Percentiles rank a stretch among this genome's conserved stretches.
phyloP scores from a whole-genome alignment of 1,284 basidiomycete genomes.

The Cryptococcus maquisensis region DNA sequence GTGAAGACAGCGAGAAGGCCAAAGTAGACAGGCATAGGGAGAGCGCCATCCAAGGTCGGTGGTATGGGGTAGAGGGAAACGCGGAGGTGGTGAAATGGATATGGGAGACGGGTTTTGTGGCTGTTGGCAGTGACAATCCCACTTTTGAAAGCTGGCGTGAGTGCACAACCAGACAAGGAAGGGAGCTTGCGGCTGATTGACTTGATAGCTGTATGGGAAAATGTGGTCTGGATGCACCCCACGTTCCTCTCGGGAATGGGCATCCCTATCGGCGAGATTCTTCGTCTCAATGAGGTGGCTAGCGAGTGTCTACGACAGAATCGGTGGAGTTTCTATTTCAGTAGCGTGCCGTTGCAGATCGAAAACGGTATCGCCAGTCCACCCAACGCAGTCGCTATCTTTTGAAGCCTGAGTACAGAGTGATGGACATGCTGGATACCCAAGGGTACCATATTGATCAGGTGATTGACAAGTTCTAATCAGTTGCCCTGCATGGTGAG shows the following conservation, averaged over 20 bases:
- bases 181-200: background rate
- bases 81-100: conserved; percentile 14
- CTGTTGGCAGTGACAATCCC: conserved; percentile 16
- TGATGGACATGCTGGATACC: no score
- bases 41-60: background rate
- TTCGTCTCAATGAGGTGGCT: conserved; percentile 9
- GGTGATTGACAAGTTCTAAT: no score
- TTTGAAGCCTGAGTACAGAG: background rate
- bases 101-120: conserved; percentile 18
- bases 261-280: conserved; percentile 19
- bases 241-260: conserved; percentile 17
- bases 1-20: background rate
- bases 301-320: conserved; percentile 10
- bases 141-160: conserved; percentile 19
- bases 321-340: conserved; percentile 17
- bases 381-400: conserved; percentile 16
- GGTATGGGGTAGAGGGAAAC: conserved; percentile 10
- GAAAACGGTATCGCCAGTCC: conserved; percentile 19
- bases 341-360: conserved; percentile 12
- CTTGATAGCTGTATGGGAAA: background rate
- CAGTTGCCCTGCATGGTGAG: no score
- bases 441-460: no score
- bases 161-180: background rate
- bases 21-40: background rate
- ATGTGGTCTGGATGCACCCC: conserved; percentile 4